Evolutionary conservation across 164 flowering plant species (phyloP).

Genomic region (Dillenia turbinata): DNA sequence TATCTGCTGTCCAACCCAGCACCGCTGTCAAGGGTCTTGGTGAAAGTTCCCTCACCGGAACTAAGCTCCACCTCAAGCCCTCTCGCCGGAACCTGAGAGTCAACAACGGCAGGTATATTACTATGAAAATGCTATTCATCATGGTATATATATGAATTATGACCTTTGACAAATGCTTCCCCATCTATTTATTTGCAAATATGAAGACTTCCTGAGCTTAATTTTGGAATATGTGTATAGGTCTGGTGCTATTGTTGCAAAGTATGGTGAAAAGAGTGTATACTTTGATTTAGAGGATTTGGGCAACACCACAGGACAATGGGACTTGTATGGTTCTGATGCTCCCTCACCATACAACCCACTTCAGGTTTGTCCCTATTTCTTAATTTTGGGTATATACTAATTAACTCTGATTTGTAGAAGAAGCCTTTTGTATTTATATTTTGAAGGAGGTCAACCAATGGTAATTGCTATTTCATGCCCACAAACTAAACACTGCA

Average conservation of each 20-base stretch:
- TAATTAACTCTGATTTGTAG: neutral
- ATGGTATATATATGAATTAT: neutral
- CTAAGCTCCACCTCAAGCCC: slow-evolving; percentile 57
- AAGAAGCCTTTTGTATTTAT: neutral
- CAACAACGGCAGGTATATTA: slow-evolving; percentile 32
- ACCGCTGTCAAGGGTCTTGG: slow-evolving; percentile 58
- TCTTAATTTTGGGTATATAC: neutral
- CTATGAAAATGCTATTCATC: no score
- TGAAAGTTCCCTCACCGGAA: slow-evolving; percentile 65
- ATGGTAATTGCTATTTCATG: no score
- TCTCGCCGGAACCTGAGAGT: slow-evolving; percentile 34
- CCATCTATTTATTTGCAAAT: neutral
- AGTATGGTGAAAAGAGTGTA: slow-evolving; percentile 92
- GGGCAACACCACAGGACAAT: slow-evolving; percentile 95
- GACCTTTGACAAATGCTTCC: neutral
- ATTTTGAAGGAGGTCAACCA: no score
- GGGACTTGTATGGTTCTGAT: slow-evolving; percentile 93
- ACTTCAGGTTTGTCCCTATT: slow-evolving; percentile 50
- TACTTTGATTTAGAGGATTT: slow-evolving; percentile 93
- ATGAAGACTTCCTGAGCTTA: neutral
- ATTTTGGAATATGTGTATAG: slow-evolving; percentile 15
- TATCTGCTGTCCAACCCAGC: slow-evolving; percentile 53
- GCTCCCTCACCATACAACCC: slow-evolving; percentile 96
- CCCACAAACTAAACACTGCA: no score
- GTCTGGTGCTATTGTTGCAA: slow-evolving; percentile 69